Percentiles rank a stretch among this genome's conserved stretches.
Conservation (phyloP, 768 basidiomycete genomes). For the Lactarius tabidus region DNA sequence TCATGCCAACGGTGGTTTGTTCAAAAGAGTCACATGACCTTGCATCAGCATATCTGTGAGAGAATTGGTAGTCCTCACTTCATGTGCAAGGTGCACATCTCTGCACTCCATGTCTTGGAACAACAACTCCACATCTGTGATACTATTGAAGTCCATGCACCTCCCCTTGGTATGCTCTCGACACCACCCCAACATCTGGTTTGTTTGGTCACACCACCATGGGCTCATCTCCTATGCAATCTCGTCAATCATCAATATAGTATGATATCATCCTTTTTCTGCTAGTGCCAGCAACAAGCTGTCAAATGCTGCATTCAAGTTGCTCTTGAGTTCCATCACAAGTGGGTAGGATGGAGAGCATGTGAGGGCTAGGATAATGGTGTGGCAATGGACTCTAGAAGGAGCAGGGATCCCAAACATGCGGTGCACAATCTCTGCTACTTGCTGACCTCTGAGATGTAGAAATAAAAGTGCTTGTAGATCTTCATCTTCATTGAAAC, state of each 20-base stretch:
- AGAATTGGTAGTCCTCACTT: background rate
- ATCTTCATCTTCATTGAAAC: no score
- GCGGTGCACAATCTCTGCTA: background rate
- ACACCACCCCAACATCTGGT: slow-evolving; percentile 12
- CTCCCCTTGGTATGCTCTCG: background rate
- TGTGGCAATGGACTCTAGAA: background rate
- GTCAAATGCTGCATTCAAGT: background rate
- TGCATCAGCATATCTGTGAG: no score
- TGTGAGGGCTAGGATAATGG: background rate
- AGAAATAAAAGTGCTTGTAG: no score
- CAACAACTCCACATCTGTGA: no score
- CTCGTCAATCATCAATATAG: slow-evolving; percentile 1
- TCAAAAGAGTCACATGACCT: no score
- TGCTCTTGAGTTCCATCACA: background rate
- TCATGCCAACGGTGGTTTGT: no score
- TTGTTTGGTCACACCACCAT: slow-evolving; percentile 1
- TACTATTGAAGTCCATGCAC: no score
- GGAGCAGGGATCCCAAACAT: background rate
- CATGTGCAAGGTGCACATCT: background rate
- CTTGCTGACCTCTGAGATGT: no score
- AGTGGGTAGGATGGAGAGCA: background rate
- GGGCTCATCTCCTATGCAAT: no score
- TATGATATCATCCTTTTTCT: background rate
- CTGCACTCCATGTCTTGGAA: no score
- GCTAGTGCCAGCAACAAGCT: background rate